Conservation (phyloP, 345 rosid species). For the Rhodamnia argentea region DNA sequence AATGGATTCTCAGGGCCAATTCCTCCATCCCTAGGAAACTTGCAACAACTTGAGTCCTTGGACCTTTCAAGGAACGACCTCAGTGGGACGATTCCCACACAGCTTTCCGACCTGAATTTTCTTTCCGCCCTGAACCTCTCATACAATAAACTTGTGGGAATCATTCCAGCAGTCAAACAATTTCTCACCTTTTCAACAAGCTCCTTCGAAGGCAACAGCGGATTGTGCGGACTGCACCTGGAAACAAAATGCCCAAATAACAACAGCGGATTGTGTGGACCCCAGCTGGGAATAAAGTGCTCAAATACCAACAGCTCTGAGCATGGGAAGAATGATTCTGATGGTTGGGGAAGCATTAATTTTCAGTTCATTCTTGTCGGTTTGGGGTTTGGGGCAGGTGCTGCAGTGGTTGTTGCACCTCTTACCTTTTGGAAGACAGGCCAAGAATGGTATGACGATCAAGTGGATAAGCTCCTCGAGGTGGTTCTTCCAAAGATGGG, state of each 20-base stretch:
- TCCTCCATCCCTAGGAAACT: neutral
- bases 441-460: slow-evolving; percentile 11
- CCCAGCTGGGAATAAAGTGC: neutral
- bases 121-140: slow-evolving; percentile 27
- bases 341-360: neutral
- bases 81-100: slow-evolving; percentile 8
- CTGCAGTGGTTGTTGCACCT: slow-evolving; percentile 32
- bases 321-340: neutral
- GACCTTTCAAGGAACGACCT: slow-evolving; percentile 21
- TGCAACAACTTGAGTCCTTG: neutral
- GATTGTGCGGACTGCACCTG: slow-evolving; percentile 19
- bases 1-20: neutral
- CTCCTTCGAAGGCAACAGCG: slow-evolving; percentile 8
- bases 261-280: slow-evolving; percentile 19
- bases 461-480: slow-evolving; percentile 25
- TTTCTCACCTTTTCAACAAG: slow-evolving; percentile 8
- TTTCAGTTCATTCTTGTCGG: slow-evolving; percentile 38
- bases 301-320: fast-evolving
- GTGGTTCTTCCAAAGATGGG: slow-evolving; percentile 36
- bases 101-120: slow-evolving; percentile 14
- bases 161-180: slow-evolving; percentile 12
- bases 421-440: slow-evolving; percentile 20
- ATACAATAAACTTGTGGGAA: slow-evolving; percentile 10
- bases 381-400: slow-evolving; percentile 42
- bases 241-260: neutral